Percentiles rank a stretch among this genome's conserved stretches.
Evolutionary conservation across 2,329 filamentous ascomycete species (phyloP).

Genomic region (Aspergillus uvarum): DNA sequence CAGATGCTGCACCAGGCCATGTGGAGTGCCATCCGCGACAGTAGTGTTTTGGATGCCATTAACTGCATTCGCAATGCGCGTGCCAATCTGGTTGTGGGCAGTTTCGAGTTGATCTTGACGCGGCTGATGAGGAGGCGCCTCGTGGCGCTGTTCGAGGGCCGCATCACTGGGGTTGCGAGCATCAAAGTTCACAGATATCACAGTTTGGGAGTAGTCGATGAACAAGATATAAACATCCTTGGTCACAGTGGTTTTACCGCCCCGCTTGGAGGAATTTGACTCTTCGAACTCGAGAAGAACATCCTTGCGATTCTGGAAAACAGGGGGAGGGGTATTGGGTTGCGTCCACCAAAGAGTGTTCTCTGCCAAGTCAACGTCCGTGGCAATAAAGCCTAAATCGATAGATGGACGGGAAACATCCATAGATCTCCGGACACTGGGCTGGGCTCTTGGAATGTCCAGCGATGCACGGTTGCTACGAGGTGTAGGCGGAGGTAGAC

Average conservation of each 20-base stretch:
- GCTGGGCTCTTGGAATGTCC: slow-evolving; percentile 59
- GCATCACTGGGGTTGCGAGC: slow-evolving; percentile 70
- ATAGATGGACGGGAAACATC: slow-evolving; percentile 72
- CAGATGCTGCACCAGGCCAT: slow-evolving; percentile 74
- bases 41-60: slow-evolving; percentile 72
- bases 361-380: slow-evolving; percentile 76
- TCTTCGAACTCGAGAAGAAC: slow-evolving; percentile 81
- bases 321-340: slow-evolving; percentile 73
- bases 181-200: slow-evolving; percentile 79
- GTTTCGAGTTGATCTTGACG: slow-evolving; percentile 92
- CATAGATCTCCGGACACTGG: slow-evolving; percentile 62
- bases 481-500: slow-evolving; percentile 41
- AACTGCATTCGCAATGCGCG: slow-evolving; percentile 70
- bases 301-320: slow-evolving; percentile 78
- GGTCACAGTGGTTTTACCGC: slow-evolving; percentile 68
- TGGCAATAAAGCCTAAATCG: slow-evolving; percentile 81
- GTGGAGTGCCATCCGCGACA: slow-evolving; percentile 80
- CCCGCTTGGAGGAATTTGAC: slow-evolving; percentile 65
- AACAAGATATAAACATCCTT: slow-evolving; percentile 87
- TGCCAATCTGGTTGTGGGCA: slow-evolving; percentile 77
- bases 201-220: slow-evolving; percentile 93
- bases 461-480: slow-evolving; percentile 58
- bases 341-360: slow-evolving; percentile 85
- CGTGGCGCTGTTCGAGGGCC: slow-evolving; percentile 79
- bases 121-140: slow-evolving; percentile 74